A percentile compares a stretch with the other conserved stretches of the same genome.
Conservation (phyloP, 257 asterid genomes). For the Ajuga chamaepitys region DNA sequence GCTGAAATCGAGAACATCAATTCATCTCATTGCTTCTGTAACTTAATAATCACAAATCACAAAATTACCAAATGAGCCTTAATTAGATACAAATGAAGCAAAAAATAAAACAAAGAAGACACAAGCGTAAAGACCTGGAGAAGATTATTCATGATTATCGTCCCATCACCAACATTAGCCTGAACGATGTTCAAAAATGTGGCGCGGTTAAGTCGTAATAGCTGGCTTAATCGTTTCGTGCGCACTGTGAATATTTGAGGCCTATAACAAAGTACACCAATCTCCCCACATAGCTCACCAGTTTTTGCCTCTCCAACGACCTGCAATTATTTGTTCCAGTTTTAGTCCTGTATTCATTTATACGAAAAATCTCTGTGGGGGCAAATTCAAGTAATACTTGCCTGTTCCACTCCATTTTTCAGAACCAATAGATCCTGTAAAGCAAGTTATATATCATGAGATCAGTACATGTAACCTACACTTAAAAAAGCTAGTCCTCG, state of each 20-base stretch:
- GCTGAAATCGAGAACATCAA: conserved; percentile 34
- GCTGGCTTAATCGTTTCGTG: conserved; percentile 71
- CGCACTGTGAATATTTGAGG: conserved; percentile 93
- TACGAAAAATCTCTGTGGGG: background rate
- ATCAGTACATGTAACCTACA: background rate
- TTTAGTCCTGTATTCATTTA: background rate
- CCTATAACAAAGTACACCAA: conserved; percentile 90
- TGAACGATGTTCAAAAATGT: conserved; percentile 74
- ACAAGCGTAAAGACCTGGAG: conserved; percentile 40
- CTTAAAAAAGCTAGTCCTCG: background rate
- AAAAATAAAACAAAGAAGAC: background rate
- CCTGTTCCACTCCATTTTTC: conserved; percentile 68
- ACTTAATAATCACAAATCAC: background rate
- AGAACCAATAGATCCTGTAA: conserved; percentile 41
- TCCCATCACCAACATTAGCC: conserved; percentile 93
- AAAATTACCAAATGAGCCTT: background rate
- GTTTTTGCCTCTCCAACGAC: conserved; percentile 74
- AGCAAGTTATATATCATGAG: background rate
- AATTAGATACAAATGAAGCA: background rate
- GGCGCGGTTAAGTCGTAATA: conserved; percentile 73
- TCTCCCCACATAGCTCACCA: conserved; percentile 87
- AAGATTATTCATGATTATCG: conserved; percentile 88
- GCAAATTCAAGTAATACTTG: conserved; percentile 24
- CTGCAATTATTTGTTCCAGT: conserved; percentile 28
- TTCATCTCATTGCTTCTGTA: background rate